Conservation (phyloP, 495 filamentous ascomycete species). For the Chaetomidium leptoderma region DNA sequence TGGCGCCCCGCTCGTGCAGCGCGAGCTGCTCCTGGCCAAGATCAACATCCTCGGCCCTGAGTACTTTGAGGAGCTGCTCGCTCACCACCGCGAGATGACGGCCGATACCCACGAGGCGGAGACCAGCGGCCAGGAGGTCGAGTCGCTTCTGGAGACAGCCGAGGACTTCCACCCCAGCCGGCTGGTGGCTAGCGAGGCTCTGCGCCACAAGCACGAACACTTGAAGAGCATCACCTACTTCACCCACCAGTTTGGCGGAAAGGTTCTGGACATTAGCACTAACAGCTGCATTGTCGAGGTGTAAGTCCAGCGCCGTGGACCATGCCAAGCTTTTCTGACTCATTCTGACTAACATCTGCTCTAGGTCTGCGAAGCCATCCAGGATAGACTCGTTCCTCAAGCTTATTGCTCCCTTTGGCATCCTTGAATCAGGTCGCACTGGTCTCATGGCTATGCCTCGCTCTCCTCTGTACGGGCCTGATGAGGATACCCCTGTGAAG, state of each 20-base stretch:
- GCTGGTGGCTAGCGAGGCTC: conserved; percentile 76
- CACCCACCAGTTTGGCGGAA: conserved; percentile 95
- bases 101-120: conserved; percentile 33
- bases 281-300: conserved; percentile 98
- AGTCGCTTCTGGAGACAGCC: conserved; percentile 39
- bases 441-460: conserved; percentile 95
- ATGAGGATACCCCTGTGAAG: conserved; percentile 71
- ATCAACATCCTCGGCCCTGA: conserved; percentile 92
- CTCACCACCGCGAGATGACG: conserved; percentile 80
- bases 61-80: conserved; percentile 93
- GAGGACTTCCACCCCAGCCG: conserved; percentile 81
- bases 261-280: conserved; percentile 94
- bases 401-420: conserved; percentile 90
- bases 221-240: conserved; percentile 89
- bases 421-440: conserved; percentile 89
- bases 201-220: conserved; percentile 96
- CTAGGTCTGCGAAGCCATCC: conserved; percentile 81
- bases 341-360: conserved; percentile 18
- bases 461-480: conserved; percentile 73
- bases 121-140: conserved; percentile 32
- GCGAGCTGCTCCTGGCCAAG: conserved; percentile 94
- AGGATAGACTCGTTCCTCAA: conserved; percentile 98
- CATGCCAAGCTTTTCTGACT: conserved; percentile 10
- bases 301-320: conserved; percentile 50
- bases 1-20: conserved; percentile 84